Percentiles rank a stretch among this genome's conserved stretches.
Evolutionary conservation across 108 stramenopile species (phyloP).

Genomic region (Schizochytrium sp.): DNA sequence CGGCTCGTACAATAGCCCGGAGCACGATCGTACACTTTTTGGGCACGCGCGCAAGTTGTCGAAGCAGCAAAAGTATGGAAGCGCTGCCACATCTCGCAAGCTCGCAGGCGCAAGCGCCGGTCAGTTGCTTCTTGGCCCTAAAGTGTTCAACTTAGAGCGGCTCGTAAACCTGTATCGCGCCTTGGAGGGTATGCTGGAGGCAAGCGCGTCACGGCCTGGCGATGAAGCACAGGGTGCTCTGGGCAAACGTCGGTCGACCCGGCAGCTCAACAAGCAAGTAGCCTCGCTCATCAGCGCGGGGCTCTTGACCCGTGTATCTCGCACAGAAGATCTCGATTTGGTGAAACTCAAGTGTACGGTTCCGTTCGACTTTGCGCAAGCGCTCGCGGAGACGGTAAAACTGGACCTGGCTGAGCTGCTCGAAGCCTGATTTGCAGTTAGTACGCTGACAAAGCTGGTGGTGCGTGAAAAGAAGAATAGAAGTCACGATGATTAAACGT

Average conservation of each 20-base stretch:
- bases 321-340: background rate
- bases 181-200: background rate
- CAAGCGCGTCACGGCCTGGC: background rate
- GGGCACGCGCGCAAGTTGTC: background rate
- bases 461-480: too few species aligned
- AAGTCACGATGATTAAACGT: too few species aligned
- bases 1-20: background rate
- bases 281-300: background rate
- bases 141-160: background rate
- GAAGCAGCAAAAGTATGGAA: background rate
- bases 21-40: background rate
- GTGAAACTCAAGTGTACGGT: background rate
- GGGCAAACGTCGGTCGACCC: background rate
- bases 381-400: background rate
- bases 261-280: background rate
- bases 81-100: background rate
- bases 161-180: background rate
- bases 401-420: background rate
- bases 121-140: background rate
- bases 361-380: background rate
- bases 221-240: too few species aligned
- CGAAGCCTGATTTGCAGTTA: background rate
- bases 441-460: too few species aligned
- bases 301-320: background rate
- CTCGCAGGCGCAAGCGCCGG: background rate